Evolutionary conservation across 1,139 yeast genomes (phyloP).

Genomic region (Kurtzmaniella quercitrusa): DNA sequence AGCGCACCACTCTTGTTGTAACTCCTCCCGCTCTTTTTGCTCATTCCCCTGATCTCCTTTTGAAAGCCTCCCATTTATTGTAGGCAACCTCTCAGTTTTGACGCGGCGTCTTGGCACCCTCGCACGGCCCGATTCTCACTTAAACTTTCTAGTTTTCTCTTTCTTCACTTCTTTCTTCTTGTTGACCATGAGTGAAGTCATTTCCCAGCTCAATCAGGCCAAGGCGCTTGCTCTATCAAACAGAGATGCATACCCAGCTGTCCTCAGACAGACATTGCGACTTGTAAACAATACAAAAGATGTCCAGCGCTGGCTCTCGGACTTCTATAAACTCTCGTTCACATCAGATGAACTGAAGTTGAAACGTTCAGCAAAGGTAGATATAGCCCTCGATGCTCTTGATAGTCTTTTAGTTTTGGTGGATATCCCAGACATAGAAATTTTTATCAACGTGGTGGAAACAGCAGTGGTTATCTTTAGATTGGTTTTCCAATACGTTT

Average conservation of each 20-base stretch:
- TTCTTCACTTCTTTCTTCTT: not conserved
- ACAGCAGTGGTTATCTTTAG: conserved; percentile 33
- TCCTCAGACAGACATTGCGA: conserved; percentile 48
- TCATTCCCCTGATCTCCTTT: no score
- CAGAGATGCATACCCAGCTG: conserved; percentile 48
- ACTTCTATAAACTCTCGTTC: conserved; percentile 43
- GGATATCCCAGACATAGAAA: conserved; percentile 24
- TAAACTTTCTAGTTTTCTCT: not conserved
- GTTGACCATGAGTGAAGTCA: conserved; percentile 14
- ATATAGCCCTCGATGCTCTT: conserved; percentile 39
- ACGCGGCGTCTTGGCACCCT: no score
- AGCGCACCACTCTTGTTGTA: no score
- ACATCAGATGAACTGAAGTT: conserved; percentile 25
- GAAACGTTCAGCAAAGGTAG: conserved; percentile 31
- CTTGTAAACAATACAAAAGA: conserved; percentile 33
- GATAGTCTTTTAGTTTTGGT: conserved; percentile 29
- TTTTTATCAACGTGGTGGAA: conserved; percentile 32
- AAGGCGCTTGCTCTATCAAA: conserved; percentile 44
- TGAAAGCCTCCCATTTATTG: no score
- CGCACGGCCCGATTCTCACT: no score
- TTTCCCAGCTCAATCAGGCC: conserved; percentile 50
- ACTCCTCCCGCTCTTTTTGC: no score
- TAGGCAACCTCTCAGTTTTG: not conserved
- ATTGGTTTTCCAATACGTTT: conserved; percentile 39
- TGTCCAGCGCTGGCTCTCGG: conserved; percentile 46